Evolutionary conservation across 768 basidiomycete genomes (phyloP).

Genomic region (Naganishia vishniacii): DNA sequence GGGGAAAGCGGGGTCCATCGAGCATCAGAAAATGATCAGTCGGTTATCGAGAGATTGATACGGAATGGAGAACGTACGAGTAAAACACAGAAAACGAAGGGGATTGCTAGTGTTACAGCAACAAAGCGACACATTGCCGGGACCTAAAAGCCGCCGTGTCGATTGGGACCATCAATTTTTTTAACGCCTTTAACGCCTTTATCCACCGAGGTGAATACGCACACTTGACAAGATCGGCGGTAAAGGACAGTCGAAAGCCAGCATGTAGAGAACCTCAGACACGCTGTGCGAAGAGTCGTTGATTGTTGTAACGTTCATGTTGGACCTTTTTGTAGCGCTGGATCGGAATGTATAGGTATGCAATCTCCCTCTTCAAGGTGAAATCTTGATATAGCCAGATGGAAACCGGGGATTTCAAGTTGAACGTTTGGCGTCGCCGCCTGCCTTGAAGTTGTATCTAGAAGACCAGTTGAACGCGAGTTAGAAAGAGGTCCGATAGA

Average conservation of each 20-base stretch:
- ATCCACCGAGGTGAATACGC: background rate
- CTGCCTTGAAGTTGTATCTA: too few relatives aligned
- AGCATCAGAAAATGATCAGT: background rate
- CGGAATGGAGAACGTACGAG: background rate
- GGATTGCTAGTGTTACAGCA: constrained; percentile 2
- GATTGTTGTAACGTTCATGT: too few relatives aligned
- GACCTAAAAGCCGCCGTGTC: background rate
- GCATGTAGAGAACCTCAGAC: background rate
- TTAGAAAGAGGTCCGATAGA: too few relatives aligned
- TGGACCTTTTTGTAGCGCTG: background rate
- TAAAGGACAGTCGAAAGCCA: constrained; percentile 11
- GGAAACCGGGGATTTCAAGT: too few relatives aligned
- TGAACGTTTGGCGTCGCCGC: too few relatives aligned
- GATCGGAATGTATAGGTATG: background rate
- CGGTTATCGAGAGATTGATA: background rate
- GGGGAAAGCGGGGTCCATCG: background rate
- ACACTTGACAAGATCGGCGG: constrained; percentile 13
- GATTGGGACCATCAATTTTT: background rate
- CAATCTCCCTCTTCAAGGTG: too few relatives aligned
- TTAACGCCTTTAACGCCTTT: too few relatives aligned
- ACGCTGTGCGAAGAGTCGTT: background rate
- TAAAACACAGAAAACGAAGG: constrained; percentile 11
- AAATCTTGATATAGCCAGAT: too few relatives aligned
- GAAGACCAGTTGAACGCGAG: too few relatives aligned
- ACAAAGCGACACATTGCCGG: constrained; percentile 9